Evolutionary conservation across 2,329 filamentous ascomycete genomes (phyloP), one percentile per base, ranked within the genome.

Genomic region (Cercospora janseana): DNA sequence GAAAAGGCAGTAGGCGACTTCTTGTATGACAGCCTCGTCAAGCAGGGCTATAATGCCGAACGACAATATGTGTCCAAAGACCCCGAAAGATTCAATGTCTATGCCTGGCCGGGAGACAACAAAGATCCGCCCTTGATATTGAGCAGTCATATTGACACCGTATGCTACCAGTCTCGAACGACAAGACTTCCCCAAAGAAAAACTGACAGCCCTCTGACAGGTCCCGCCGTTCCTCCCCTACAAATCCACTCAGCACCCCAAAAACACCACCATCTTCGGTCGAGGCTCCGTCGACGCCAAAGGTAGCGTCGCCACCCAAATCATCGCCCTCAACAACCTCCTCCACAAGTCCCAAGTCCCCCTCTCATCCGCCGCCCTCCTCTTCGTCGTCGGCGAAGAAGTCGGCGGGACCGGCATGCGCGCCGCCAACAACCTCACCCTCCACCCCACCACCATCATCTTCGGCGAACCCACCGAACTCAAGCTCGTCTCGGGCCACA

Each of bases 381-480:
- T 85, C 20, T 83, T 80, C 62, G 81, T 84, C 1, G 87, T 95
- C 0, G 90, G 88, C 52, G 92, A 98, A 69, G 92, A 97, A 69
- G 79, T 77, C 2, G 75, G 75, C 3, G 92, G 92, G 7, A 85
- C 86, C 55, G 92, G 92, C 6, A 97, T 97, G 92, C 75, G 59
- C 29, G 60, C 62, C 1, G 78, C 69, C 6, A 76, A 82, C 61
- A 65, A 71, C 4, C 65, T 80, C 32, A 66, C 72, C 44, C 55
- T 77, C 26, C 60, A 68, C 32, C 63, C 73, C 51, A 78, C 85
- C 26, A 82, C 88, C 3, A 83, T 88, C 61, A 86, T 92, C 63
- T 97, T 96, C 64, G 92, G 93, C 31, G 93, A 98, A 68, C 92
- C 92, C 0, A 98, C 93, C 0, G 89, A 95, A 63, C 81, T 85